Base-by-base conservation (phyloP, 176 grass and related monocot species). In the Areca catechu region DNA sequence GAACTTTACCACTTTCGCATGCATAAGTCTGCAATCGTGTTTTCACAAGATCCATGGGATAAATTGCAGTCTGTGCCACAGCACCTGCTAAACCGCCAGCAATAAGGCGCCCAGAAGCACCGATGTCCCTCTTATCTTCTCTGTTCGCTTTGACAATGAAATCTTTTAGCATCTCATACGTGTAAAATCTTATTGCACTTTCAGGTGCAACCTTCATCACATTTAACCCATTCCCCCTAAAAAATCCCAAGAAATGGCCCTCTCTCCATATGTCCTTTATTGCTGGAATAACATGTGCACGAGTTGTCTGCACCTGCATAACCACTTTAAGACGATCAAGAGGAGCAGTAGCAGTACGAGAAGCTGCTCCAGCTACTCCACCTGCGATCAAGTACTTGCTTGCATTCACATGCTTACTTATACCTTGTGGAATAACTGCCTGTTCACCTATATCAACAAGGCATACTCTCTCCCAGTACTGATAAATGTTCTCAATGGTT, bases 381-480 rank as follows among this genome's bases (percentile, higher is more conserved):
- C 89, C 89, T 62, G 89, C 89, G 48, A 95, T 95, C 52, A 95
- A 71, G 76, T 89, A 88, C 66, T 82, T 95, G 54, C 77, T 85
- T 29, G 84, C 77, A 72, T 80, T 78, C 19, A 71, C 71, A 73
- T 88, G 89, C 54, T 84, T 95, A 24, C 74, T 88, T 65, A 88
- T 95, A 19, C 81, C 77, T 85, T 85, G 77, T 19, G 89, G 84
- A 66, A 85, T 95, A 58, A 58, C 89, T 15, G 84, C 84, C 71
- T 85, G 89, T 57, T 95, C 84, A 6, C 89, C 89, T 21, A 95
- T 95, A 78, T 95, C 81, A 29, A 95, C 81, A 58, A 84, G 77
- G 48, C 89, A 95, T 21, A 95, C 68, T 79, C 84, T 84, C 73
- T 95, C 89, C 89, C 84, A 95, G 29, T 95, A 83, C 76, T 85